Percentiles rank a stretch among this genome's conserved stretches.
Evolutionary conservation across 331 rosid genomes (phyloP).

Genomic region (Pyrus hybrid): DNA sequence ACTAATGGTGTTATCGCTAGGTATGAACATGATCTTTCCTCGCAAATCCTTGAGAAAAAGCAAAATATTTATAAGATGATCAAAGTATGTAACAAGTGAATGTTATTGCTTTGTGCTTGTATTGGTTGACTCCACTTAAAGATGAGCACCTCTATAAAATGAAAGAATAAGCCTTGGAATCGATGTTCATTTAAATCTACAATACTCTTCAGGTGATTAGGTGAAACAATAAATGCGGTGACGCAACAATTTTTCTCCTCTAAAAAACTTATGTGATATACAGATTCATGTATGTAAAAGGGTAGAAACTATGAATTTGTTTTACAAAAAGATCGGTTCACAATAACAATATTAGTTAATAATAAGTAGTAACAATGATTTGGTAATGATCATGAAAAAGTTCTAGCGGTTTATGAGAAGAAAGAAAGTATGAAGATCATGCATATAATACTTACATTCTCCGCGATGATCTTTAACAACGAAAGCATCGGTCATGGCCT

Average conservation of each 20-base stretch:
- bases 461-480: slow-evolving; percentile 89
- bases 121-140: neutral
- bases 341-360: neutral
- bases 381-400: neutral
- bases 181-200: neutral
- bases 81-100: neutral
- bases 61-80: neutral
- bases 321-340: neutral
- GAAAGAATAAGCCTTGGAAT: neutral
- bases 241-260: neutral
- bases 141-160: neutral
- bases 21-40: neutral
- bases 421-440: neutral
- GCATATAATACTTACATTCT: slow-evolving; percentile 38
- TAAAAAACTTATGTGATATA: neutral
- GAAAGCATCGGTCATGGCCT: slow-evolving; percentile 65
- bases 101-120: neutral
- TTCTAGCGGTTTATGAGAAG: neutral
- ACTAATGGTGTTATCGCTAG: neutral
- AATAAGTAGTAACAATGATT: neutral
- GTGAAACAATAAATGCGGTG: neutral
- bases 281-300: neutral
- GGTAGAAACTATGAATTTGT: neutral
- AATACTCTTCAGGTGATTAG: neutral
- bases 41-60: neutral